These are phyloP conservation scores for Phycomyces blakesleeanus DNA, from an alignment of 192 early-diverging fungal species.

Conservation along the genomic window DNA sequence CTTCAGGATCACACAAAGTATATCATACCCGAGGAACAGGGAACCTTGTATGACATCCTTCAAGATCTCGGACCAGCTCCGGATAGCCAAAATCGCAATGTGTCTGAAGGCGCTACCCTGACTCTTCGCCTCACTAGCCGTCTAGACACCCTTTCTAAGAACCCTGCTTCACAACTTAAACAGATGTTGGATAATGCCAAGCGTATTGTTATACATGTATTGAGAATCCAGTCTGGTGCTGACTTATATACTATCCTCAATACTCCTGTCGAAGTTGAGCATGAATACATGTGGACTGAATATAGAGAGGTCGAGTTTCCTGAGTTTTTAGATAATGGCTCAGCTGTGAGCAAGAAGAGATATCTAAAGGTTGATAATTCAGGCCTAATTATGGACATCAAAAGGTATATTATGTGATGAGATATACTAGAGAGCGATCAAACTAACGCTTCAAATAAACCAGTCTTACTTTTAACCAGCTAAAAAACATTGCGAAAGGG, in stretches of 20 bases:
- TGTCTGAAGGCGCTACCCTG: slow-evolving; percentile 36
- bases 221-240: slow-evolving; percentile 77
- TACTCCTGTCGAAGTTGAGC: slow-evolving; percentile 60
- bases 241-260: slow-evolving; percentile 85
- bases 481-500: slow-evolving; percentile 81
- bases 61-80: slow-evolving; percentile 64
- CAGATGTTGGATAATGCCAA: slow-evolving; percentile 86
- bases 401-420: slow-evolving; percentile 10
- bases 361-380: slow-evolving; percentile 9
- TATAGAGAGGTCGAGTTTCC: slow-evolving; percentile 39
- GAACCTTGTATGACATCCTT: slow-evolving; percentile 64
- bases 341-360: slow-evolving; percentile 4
- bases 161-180: slow-evolving; percentile 40
- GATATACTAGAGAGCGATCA: background rate
- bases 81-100: slow-evolving; percentile 33
- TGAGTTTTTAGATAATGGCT: background rate
- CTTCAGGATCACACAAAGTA: slow-evolving; percentile 77
- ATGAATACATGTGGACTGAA: slow-evolving; percentile 68
- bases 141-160: slow-evolving; percentile 56
- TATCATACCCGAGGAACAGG: slow-evolving; percentile 62
- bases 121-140: slow-evolving; percentile 65
- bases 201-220: slow-evolving; percentile 73
- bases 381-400: slow-evolving; percentile 12
- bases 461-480: slow-evolving; percentile 60
- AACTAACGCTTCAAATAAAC: no score